A percentile compares a stretch with the other conserved stretches of the same genome.
Evolutionary conservation across 306 rosid species (phyloP).

Genomic region (Chamaecrista fasciculata): DNA sequence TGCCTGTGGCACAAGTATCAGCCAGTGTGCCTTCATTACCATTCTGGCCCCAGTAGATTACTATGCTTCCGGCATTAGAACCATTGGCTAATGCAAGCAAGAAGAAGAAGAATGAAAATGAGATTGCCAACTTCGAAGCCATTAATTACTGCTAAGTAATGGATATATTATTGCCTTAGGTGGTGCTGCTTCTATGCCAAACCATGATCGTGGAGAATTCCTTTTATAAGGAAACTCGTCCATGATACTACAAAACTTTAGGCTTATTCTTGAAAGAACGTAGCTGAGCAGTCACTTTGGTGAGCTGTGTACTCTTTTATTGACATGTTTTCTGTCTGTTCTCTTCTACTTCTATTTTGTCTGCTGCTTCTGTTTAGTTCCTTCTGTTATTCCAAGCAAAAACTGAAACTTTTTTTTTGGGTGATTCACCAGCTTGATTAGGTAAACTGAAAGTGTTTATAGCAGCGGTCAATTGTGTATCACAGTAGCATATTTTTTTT

Average conservation of each 20-base stretch:
- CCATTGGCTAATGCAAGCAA: constrained; percentile 23
- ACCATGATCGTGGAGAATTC: constrained; percentile 10
- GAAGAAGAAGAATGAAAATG: constrained; percentile 18
- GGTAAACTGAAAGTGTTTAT: too few relatives aligned
- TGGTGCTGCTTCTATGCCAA: not conserved
- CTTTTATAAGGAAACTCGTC: constrained; percentile 23
- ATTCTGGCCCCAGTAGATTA: constrained; percentile 46
- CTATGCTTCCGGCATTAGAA: constrained; percentile 33
- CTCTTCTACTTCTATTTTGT: not conserved
- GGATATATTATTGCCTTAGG: constrained; percentile 6
- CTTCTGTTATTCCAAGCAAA: not conserved
- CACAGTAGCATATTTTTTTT: not conserved
- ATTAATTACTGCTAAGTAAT: constrained; percentile 10
- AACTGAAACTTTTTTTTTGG: too few relatives aligned
- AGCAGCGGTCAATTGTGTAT: not conserved
- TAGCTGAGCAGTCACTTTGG: constrained; percentile 26
- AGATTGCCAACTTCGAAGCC: constrained; percentile 18
- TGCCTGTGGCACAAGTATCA: constrained; percentile 35
- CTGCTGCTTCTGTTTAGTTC: not conserved
- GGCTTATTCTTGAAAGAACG: not conserved
- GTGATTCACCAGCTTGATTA: too few relatives aligned
- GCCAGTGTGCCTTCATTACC: constrained; percentile 36
- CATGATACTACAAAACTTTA: not conserved
- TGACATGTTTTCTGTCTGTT: constrained; percentile 11
- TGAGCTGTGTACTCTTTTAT: not conserved